Base-by-base conservation (phyloP, 73 alveolate genomes). In the Stentor coeruleus region DNA sequence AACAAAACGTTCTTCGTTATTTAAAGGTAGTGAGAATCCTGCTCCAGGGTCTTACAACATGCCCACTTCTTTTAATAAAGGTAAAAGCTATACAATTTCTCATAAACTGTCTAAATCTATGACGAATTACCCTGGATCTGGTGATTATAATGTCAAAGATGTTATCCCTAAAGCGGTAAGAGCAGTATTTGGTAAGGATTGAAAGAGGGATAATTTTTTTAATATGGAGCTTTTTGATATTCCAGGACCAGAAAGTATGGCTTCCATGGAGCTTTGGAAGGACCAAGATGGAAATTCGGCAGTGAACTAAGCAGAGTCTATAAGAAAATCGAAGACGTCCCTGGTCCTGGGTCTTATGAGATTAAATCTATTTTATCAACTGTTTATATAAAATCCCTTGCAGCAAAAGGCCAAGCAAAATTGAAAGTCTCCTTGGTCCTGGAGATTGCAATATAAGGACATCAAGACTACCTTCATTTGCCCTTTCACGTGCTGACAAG, bases 251-350 rank as follows among this genome's bases (percentile, higher is more conserved):
- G 79, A 40, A 66, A 11, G 37, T 14, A 20, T 20, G n/a, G 33
- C 37, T 28, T 14, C 33, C 79, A 20, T 28, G 39, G 40, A 20
- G 14, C 79, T 66, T 20, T 26, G 14, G 79, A 66, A 31, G n/a
- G 40, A 40, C 79, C 79, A 26, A 20, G 79, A 33, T 66, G 79
- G 79, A 26, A 40, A 11, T 66, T 66, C 33, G 79, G 79, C 20
- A 26, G 42, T 66, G 66, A 49, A 6, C 20, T 49, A 20, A 49
- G 66, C 66, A 49, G 66, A 49, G 20, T 6, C 6, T 49, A 49
- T 49, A 20, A 6, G 20, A 20, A 49, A 49, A 49, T 49, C 6
- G 66, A 49, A 49, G 66, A 49, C 6, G 20, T 49, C 20, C 66
- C 66, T 49, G 66, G 66, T 20, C 66, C 66, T 49, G 66, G 66